Base-by-base conservation (phyloP, 108 stramenopile genomes). In the Nitzschia putrida region DNA sequence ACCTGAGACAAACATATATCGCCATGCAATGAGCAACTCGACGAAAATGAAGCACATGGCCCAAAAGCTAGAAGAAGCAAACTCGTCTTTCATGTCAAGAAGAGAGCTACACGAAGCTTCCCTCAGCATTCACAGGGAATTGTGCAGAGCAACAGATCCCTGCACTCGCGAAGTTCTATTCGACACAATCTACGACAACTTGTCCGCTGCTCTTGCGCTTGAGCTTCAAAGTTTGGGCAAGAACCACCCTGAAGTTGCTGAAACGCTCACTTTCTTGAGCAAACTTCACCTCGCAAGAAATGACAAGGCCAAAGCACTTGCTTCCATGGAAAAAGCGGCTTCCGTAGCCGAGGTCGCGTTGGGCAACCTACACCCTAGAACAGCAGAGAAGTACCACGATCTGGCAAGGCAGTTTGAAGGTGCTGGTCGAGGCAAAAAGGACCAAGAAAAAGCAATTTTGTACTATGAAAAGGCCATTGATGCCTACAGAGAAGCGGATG, bases 211-310 rank as follows among this genome's bases (percentile, higher is more conserved):
- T 22, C 61, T 81, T 3, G 40, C 45, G 50, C 68, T 78, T 14
- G 81, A 78, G 42, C 26, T 59, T 20, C 54, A 63, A 21, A 53
- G 53, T 25, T 58, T 77, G 16, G 81, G 81, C 10, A 57, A 73
- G 45, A 49, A 49, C 13, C 81, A 82, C 42, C 81, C 81, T 58
- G 74, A 77, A 53, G 69, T 82, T 49, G 72, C 81, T 9, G 69
- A 73, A 38, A 74, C 76, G 5, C 41, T 59, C 7, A 58, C 44
- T 0, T 57, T 73, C 5, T 20, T 82, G 25, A 64, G 73, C 18
- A 69, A 34, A 11, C 43, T 74, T 43, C 61, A 73, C 34, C 18
- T 64, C 2, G 73, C 72, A 53, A 42, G 57, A 11, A 54, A 58
- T 14, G 45, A 74, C 9, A 49, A 39, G 38, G 47, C 65, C 0